Conservation (phyloP, 805 yeast genomes). For the Myxozyma monticola region DNA sequence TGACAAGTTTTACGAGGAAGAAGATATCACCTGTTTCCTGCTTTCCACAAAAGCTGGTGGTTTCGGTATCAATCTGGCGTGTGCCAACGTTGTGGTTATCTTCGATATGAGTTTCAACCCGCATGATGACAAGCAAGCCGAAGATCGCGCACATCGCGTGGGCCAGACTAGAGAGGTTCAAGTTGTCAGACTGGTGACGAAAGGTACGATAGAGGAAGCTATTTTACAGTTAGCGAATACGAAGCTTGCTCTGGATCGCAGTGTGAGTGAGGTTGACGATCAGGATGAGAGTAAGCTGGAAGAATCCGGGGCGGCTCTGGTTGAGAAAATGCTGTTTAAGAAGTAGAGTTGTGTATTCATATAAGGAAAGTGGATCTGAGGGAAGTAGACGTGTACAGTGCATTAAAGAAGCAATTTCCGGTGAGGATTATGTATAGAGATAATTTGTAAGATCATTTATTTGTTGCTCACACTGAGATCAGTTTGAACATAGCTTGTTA, state of each 20-base stretch:
- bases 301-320: constrained; percentile 40
- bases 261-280: constrained; percentile 41
- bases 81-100: constrained; percentile 88
- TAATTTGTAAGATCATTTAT: too few relatives aligned
- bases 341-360: not conserved
- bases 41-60: constrained; percentile 98
- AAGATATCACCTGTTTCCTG: constrained; percentile 77
- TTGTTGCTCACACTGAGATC: too few relatives aligned
- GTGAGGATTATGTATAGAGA: too few relatives aligned
- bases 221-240: constrained; percentile 83
- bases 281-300: constrained; percentile 38
- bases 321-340: constrained; percentile 40
- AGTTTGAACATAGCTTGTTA: too few relatives aligned
- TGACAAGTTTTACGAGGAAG: constrained; percentile 83
- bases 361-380: too few relatives aligned
- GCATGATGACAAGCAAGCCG: constrained; percentile 98
- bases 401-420: too few relatives aligned
- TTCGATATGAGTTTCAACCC: constrained; percentile 96
- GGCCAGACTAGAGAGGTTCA: constrained; percentile 86
- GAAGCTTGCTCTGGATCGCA: constrained; percentile 78
- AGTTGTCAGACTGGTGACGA: constrained; percentile 72
- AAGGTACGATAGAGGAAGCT: constrained; percentile 82
- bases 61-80: constrained; percentile 93
- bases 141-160: constrained; percentile 96
- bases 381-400: too few relatives aligned